Percentiles rank a stretch among this genome's conserved stretches.
phyloP scores from a whole-genome alignment of 2,329 filamentous ascomycete species.

The Pseudogymnoascus sp. region DNA sequence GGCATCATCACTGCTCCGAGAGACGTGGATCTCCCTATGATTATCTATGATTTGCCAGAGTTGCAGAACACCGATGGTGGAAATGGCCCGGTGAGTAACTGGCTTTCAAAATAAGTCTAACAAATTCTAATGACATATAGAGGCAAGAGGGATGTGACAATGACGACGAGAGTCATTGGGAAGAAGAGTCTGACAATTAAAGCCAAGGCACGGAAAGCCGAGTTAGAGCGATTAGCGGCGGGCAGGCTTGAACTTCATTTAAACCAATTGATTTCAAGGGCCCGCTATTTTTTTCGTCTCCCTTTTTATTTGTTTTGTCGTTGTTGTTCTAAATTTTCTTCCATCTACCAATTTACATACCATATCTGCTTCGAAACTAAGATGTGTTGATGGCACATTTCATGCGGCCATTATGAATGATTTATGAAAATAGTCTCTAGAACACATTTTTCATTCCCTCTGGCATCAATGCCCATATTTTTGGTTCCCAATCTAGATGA shows the following conservation, averaged over 20 bases:
- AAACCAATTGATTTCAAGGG: not conserved
- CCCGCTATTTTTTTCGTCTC: not conserved
- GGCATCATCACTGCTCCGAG: constrained; percentile 41
- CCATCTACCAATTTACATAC: not conserved
- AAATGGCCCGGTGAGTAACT: constrained; percentile 9
- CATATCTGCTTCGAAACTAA: not conserved
- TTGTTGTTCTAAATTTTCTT: not conserved
- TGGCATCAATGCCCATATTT: not conserved
- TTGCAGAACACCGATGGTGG: constrained; percentile 30
- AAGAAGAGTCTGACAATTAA: not conserved
- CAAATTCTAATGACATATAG: not conserved
- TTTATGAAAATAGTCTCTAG: not conserved
- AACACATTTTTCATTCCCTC: not conserved
- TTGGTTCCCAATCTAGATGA: not conserved
- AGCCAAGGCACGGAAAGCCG: not conserved
- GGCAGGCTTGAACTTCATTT: not conserved
- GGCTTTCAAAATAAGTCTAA: not conserved
- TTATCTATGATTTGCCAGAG: constrained; percentile 36
- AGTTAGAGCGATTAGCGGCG: not conserved
- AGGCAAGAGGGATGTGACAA: not conserved
- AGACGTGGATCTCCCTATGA: constrained; percentile 33
- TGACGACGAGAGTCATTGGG: not conserved
- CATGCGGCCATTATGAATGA: not conserved
- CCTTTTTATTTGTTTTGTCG: not conserved
- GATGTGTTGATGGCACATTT: not conserved